Conservation (phyloP, 805 yeast species). For the Starmerella geochares region DNA sequence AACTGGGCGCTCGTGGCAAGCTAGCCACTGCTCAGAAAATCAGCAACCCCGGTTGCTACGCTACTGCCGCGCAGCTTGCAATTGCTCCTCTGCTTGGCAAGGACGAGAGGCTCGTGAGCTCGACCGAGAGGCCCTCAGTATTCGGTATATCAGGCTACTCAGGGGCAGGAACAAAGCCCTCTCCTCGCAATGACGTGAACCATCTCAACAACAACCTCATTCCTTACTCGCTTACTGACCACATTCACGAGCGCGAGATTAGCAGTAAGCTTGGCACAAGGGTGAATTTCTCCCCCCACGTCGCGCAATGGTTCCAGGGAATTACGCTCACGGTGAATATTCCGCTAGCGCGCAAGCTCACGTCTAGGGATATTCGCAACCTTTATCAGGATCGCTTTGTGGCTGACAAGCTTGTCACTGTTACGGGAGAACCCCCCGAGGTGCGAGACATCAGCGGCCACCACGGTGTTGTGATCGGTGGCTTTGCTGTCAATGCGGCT, state of each 20-base stretch:
- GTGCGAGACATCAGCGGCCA: slow-evolving; percentile 86
- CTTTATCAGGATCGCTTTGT: slow-evolving; percentile 80
- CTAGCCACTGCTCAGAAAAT: slow-evolving; percentile 69
- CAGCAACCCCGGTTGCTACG: slow-evolving; percentile 97
- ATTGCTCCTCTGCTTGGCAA: slow-evolving; percentile 57
- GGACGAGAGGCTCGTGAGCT: slow-evolving; percentile 37
- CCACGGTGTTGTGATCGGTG: slow-evolving; percentile 92
- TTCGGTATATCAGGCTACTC: slow-evolving; percentile 98
- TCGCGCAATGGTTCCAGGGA: slow-evolving; percentile 99
- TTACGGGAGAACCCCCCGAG: slow-evolving; percentile 85
- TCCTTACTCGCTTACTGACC: slow-evolving; percentile 93
- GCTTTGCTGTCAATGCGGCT: slow-evolving; percentile 81
- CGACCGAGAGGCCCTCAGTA: slow-evolving; percentile 62
- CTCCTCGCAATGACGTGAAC: slow-evolving; percentile 81
- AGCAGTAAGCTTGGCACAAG: slow-evolving; percentile 64
- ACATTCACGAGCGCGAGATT: slow-evolving; percentile 91
- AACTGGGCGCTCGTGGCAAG: slow-evolving; percentile 56
- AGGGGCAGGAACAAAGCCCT: slow-evolving; percentile 98
- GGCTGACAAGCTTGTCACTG: slow-evolving; percentile 73
- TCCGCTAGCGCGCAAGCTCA: slow-evolving; percentile 57
- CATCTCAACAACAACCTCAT: slow-evolving; percentile 71
- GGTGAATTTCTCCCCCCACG: slow-evolving; percentile 92
- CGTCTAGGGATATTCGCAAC: slow-evolving; percentile 73
- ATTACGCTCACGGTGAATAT: slow-evolving; percentile 84
- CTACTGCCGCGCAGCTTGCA: slow-evolving; percentile 95